Percentiles rank a stretch among this genome's conserved stretches.
Conservation (phyloP, 2,329 filamentous ascomycete genomes). For the Colletotrichum sp. region DNA sequence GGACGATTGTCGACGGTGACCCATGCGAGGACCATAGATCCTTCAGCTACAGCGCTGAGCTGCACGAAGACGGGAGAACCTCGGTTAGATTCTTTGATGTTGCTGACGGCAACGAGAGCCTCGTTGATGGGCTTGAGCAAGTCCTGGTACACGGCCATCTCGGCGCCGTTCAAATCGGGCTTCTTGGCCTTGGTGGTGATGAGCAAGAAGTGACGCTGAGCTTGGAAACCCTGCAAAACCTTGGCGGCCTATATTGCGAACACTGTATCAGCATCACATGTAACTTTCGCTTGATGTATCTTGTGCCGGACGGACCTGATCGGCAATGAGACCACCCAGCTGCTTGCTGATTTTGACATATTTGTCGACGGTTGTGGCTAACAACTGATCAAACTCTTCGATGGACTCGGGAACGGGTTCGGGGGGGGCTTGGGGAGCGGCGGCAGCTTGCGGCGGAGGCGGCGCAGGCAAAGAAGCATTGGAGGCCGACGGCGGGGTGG, state of each 20-base stretch:
- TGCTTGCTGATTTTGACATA: constrained; percentile 81
- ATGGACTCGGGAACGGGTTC: constrained; percentile 77
- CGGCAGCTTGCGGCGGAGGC: constrained; percentile 34
- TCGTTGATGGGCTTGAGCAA: constrained; percentile 88
- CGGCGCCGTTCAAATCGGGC: constrained; percentile 69
- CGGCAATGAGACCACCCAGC: constrained; percentile 77
- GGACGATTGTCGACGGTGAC: constrained; percentile 85
- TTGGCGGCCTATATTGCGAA: constrained; percentile 46
- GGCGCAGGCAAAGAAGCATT: constrained; percentile 33
- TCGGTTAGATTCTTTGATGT: constrained; percentile 83
- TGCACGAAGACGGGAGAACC: constrained; percentile 79
- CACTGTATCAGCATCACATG: not conserved
- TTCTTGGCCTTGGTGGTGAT: constrained; percentile 92
- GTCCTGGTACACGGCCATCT: constrained; percentile 72
- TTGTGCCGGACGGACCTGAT: constrained; percentile 67
- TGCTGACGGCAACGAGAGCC: constrained; percentile 77
- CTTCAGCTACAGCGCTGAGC: constrained; percentile 85
- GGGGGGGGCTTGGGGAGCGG: constrained; percentile 48
- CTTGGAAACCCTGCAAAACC: constrained; percentile 72
- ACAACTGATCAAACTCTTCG: constrained; percentile 84
- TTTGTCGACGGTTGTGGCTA: constrained; percentile 74
- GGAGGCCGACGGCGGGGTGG: constrained; percentile 34
- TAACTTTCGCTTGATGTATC: not conserved
- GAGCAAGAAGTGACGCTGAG: constrained; percentile 86
- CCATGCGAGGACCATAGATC: constrained; percentile 90